A percentile compares a stretch with the other conserved stretches of the same genome.
Evolutionary conservation across 2,329 filamentous ascomycete species (phyloP).

Genomic region (Aspergillus versicolor): DNA sequence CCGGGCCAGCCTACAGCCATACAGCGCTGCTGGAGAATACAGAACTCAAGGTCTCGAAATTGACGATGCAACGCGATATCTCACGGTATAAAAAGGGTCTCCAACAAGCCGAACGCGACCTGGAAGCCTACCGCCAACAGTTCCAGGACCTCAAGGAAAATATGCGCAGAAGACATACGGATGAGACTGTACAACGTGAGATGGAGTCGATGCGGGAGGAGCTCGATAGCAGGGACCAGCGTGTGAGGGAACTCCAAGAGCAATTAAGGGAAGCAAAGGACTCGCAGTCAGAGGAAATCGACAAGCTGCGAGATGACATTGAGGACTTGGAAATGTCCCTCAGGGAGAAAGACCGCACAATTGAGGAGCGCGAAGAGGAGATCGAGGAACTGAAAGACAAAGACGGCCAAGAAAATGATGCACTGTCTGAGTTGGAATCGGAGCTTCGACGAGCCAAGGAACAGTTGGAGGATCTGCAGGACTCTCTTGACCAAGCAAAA

Average conservation of each 20-base stretch:
- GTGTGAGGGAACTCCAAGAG: conserved; percentile 45
- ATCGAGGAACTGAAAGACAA: conserved; percentile 63
- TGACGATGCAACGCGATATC: conserved; percentile 85
- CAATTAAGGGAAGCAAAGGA: conserved; percentile 58
- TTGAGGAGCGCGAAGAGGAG: conserved; percentile 74
- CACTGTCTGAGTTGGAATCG: conserved; percentile 49
- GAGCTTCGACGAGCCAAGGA: conserved; percentile 48
- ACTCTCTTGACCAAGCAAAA: conserved; percentile 39
- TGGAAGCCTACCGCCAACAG: conserved; percentile 80
- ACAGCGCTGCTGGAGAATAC: conserved; percentile 91
- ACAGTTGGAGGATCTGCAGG: conserved; percentile 46
- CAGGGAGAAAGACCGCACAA: conserved; percentile 70
- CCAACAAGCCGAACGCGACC: conserved; percentile 76
- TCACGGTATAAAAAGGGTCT: conserved; percentile 83
- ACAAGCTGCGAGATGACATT: conserved; percentile 70
- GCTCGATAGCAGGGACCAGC: conserved; percentile 48
- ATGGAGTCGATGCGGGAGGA: conserved; percentile 53
- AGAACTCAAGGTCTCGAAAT: conserved; percentile 87
- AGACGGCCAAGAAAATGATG: conserved; percentile 42
- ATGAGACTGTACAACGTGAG: conserved; percentile 67
- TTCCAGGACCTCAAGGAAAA: conserved; percentile 80
- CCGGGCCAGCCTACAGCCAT: conserved; percentile 86
- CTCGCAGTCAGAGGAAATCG: conserved; percentile 57
- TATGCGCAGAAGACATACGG: conserved; percentile 71
- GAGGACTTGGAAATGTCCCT: conserved; percentile 73